These are phyloP conservation scores for Xylariaceae sp. DNA, from an alignment of 2,329 filamentous ascomycete species.

Conservation along the genomic window DNA sequence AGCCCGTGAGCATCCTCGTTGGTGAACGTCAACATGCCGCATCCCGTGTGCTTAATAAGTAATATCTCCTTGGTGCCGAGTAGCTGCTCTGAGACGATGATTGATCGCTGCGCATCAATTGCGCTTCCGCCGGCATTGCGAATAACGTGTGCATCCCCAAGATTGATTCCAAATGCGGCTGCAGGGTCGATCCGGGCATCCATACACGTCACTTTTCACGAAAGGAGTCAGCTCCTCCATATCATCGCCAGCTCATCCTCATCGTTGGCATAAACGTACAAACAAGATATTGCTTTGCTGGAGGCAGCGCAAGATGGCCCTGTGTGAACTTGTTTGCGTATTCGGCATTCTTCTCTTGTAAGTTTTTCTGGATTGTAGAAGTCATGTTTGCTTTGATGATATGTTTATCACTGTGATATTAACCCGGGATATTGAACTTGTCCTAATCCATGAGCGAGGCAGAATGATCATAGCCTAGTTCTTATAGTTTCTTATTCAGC, in stretches of 20 bases:
- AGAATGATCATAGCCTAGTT: neutral
- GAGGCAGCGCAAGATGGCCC: conserved; percentile 67
- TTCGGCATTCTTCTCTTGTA: conserved; percentile 58
- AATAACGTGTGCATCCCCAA: conserved; percentile 79
- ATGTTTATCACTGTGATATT: neutral
- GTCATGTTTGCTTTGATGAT: conserved; percentile 29
- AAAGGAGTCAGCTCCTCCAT: conserved; percentile 14
- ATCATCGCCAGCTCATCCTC: neutral
- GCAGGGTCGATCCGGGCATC: conserved; percentile 74
- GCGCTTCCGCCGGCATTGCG: conserved; percentile 72
- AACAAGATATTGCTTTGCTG: conserved; percentile 68
- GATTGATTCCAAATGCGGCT: conserved; percentile 67
- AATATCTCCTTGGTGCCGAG: conserved; percentile 76
- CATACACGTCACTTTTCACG: conserved; percentile 71
- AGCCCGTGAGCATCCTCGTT: conserved; percentile 58
- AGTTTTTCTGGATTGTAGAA: conserved; percentile 53
- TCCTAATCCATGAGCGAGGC: too few relatives aligned
- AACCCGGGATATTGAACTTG: too few relatives aligned
- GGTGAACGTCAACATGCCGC: conserved; percentile 72
- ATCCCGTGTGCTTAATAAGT: conserved; percentile 74
- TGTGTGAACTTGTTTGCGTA: conserved; percentile 65
- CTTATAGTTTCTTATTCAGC: conserved; percentile 4
- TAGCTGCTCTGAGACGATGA: conserved; percentile 79
- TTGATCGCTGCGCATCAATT: conserved; percentile 70
- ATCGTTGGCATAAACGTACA: conserved; percentile 44